phyloP scores from a whole-genome alignment of 495 filamentous ascomycete species.

The Oidiodendron maius region DNA sequence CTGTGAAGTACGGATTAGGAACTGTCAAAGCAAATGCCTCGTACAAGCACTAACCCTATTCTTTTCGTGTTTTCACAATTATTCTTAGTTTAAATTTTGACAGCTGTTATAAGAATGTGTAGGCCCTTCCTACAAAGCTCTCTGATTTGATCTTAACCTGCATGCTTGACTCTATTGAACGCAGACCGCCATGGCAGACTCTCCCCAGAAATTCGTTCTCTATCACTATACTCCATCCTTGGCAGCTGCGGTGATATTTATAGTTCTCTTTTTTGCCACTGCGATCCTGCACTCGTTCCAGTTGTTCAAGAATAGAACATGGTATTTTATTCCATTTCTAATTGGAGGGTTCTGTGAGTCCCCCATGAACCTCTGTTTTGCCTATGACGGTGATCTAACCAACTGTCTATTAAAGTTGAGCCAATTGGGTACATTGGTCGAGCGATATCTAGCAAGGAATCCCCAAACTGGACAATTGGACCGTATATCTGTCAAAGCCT shows the following conservation, averaged over 20 bases:
- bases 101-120: too few relatives aligned
- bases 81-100: too few relatives aligned
- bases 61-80: too few relatives aligned
- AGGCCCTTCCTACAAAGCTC: background rate
- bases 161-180: background rate
- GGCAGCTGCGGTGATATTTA: slow-evolving; percentile 41
- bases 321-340: slow-evolving; percentile 56
- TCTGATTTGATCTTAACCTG: background rate
- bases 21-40: too few relatives aligned
- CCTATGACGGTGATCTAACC: too few relatives aligned
- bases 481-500: slow-evolving; percentile 43
- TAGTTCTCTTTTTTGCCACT: slow-evolving; percentile 42
- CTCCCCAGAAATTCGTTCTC: slow-evolving; percentile 8
- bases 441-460: slow-evolving; percentile 29
- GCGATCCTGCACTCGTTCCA: slow-evolving; percentile 42
- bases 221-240: slow-evolving; percentile 42
- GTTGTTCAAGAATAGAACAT: slow-evolving; percentile 40
- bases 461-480: slow-evolving; percentile 23
- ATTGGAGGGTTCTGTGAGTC: slow-evolving; percentile 51
- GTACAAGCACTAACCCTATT: too few relatives aligned
- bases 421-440: slow-evolving; percentile 41
- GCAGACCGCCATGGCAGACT: background rate
- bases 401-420: slow-evolving; percentile 26
- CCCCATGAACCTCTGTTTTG: background rate
- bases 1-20: too few relatives aligned